Conservation (phyloP, 1,284 basidiomycete species). For the Waitea zeae region DNA sequence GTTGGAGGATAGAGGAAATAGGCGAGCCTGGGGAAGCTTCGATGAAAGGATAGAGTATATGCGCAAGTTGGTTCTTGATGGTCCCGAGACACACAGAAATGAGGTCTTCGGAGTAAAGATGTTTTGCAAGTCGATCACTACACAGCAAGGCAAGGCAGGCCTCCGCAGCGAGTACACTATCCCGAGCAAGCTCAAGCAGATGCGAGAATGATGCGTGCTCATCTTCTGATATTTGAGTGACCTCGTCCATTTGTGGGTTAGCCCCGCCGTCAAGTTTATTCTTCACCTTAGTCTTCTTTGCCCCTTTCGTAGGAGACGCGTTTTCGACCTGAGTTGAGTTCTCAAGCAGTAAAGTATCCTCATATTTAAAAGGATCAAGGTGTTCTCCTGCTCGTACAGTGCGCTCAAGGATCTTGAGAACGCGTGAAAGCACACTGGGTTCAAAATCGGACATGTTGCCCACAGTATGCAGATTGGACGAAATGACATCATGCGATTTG, state of each 20-base stretch:
- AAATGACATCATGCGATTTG: too few species aligned
- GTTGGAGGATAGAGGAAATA: conserved; percentile 18
- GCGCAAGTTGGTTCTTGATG: conserved; percentile 66
- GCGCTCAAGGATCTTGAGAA: conserved; percentile 63
- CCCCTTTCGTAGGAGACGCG: conserved; percentile 5
- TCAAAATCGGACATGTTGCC: conserved; percentile 53
- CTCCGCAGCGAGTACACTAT: conserved; percentile 67
- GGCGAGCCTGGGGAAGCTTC: conserved; percentile 49
- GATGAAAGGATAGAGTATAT: conserved; percentile 76
- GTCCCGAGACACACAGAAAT: conserved; percentile 62
- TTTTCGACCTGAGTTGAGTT: conserved; percentile 2
- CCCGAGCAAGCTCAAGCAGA: conserved; percentile 38
- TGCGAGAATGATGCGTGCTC: conserved; percentile 33
- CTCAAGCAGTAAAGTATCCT: too few species aligned
- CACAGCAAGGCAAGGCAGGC: conserved; percentile 65
- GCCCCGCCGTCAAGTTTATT: not conserved
- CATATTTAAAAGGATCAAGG: conserved; percentile 48
- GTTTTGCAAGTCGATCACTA: conserved; percentile 67
- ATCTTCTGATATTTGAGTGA: conserved; percentile 21
- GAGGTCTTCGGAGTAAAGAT: conserved; percentile 87
- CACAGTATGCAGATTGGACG: conserved; percentile 11
- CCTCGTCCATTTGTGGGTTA: conserved; percentile 6
- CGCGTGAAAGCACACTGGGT: conserved; percentile 33
- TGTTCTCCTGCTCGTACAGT: conserved; percentile 59
- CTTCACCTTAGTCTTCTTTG: conserved; percentile 18